Percentiles rank a stretch among this genome's conserved stretches.
phyloP scores from a whole-genome alignment of 805 yeast genomes.

The Hanseniaspora guilliermondii region DNA sequence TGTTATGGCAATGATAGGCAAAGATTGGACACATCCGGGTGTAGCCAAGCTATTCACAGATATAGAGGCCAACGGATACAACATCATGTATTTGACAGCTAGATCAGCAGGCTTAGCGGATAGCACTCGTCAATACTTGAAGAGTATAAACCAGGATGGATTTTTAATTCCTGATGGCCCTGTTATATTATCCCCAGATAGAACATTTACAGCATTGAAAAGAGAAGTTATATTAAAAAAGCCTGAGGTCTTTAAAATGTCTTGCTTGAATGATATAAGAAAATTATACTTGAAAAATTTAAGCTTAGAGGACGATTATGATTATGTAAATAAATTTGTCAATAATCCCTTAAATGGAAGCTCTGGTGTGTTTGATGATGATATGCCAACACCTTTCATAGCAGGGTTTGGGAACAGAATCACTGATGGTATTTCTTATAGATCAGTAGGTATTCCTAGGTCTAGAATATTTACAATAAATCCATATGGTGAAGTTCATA shows the following conservation, averaged over 20 bases:
- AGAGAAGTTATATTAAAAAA: conserved; percentile 87
- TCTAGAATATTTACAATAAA: conserved; percentile 91
- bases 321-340: conserved; percentile 9
- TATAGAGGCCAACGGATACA: conserved; percentile 76
- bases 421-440: conserved; percentile 88
- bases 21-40: conserved; percentile 97
- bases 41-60: conserved; percentile 88
- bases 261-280: conserved; percentile 78
- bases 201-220: conserved; percentile 88
- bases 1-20: conserved; percentile 80
- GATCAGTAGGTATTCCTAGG: conserved; percentile 87
- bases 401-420: conserved; percentile 97
- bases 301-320: conserved; percentile 8
- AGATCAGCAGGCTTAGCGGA: conserved; percentile 94
- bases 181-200: conserved; percentile 85
- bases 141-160: conserved; percentile 61
- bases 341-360: not conserved
- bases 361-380: conserved; percentile 22
- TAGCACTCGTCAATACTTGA: conserved; percentile 69
- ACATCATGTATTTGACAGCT: conserved; percentile 85
- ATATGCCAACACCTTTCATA: conserved; percentile 67
- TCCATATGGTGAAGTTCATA: conserved; percentile 92
- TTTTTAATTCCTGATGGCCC: conserved; percentile 71
- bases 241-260: conserved; percentile 98
- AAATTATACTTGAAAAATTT: conserved; percentile 41